These are phyloP conservation scores for Plasmopara muralis DNA, from an alignment of 352 stramenopile genomes.

Conservation along the genomic window DNA sequence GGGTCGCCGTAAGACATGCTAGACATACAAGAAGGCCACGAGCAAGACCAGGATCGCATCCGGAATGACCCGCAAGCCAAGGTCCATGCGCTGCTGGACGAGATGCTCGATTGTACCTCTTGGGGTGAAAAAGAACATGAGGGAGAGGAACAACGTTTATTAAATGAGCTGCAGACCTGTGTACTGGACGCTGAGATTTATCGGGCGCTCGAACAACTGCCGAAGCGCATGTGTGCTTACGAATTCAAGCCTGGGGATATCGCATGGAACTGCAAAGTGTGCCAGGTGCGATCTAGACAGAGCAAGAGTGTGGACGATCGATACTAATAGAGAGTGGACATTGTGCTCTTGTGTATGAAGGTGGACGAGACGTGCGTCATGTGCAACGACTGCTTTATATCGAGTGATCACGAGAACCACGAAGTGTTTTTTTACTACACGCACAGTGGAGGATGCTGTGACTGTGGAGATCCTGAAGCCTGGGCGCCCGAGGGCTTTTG, in stretches of 20 bases:
- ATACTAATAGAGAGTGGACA: conserved; percentile 3
- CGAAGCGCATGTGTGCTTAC: conserved; percentile 88
- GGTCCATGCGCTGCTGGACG: conserved; percentile 41
- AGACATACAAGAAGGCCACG: conserved; percentile 7
- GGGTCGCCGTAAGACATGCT: conserved; percentile 4
- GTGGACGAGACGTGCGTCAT: conserved; percentile 94
- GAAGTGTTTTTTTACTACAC: conserved; percentile 94
- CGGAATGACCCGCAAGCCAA: conserved; percentile 10
- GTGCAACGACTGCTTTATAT: conserved; percentile 97
- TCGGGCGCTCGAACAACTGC: conserved; percentile 46
- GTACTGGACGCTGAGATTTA: conserved; percentile 47
- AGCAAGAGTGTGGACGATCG: not conserved
- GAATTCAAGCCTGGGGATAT: conserved; percentile 96
- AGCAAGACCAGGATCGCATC: conserved; percentile 13
- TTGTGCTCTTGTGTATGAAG: conserved; percentile 34
- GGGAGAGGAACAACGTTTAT: conserved; percentile 34
- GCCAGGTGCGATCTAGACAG: conserved; percentile 36
- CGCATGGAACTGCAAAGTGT: conserved; percentile 94
- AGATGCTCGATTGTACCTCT: conserved; percentile 39
- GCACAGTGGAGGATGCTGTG: conserved; percentile 94
- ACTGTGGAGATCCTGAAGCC: conserved; percentile 96
- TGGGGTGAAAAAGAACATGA: conserved; percentile 62
- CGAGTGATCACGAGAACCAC: conserved; percentile 90
- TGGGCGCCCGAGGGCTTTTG: conserved; percentile 95
- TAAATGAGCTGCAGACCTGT: conserved; percentile 48